Evolutionary conservation across 192 early-diverging fungal species (phyloP).

Genomic region (Rhizophagus clarus): DNA sequence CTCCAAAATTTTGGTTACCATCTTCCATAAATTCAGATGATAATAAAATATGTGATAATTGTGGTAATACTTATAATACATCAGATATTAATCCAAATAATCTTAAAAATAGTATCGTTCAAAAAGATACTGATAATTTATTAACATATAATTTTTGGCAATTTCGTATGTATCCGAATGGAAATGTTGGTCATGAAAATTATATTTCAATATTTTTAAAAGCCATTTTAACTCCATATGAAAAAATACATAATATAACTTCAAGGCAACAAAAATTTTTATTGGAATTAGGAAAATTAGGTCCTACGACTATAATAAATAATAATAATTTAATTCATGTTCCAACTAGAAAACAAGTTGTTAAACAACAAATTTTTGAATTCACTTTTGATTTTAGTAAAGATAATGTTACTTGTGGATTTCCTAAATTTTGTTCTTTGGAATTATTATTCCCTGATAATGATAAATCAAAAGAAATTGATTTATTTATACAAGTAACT

Average conservation of each 20-base stretch:
- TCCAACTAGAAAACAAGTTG: neutral
- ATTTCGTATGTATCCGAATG: constrained; percentile 17
- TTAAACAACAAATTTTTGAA: neutral
- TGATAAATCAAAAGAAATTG: neutral
- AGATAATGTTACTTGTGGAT: neutral
- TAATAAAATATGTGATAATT: too few relatives aligned
- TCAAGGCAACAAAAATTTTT: neutral
- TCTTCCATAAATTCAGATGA: neutral
- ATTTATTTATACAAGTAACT: neutral
- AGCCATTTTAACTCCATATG: neutral
- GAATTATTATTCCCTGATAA: neutral
- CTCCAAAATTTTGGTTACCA: neutral
- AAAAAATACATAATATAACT: constrained; percentile 6
- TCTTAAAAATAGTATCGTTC: too few relatives aligned
- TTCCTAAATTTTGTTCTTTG: neutral
- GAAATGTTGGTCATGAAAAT: neutral
- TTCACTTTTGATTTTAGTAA: neutral
- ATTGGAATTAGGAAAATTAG: neutral
- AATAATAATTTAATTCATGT: neutral
- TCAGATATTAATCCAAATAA: too few relatives aligned
- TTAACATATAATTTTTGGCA: neutral
- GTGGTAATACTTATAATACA: too few relatives aligned
- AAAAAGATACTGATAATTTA: neutral
- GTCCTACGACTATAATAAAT: neutral
- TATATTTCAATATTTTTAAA: neutral